Conservation (phyloP, 179 eudicot genomes). For the Camellia oleifera region DNA sequence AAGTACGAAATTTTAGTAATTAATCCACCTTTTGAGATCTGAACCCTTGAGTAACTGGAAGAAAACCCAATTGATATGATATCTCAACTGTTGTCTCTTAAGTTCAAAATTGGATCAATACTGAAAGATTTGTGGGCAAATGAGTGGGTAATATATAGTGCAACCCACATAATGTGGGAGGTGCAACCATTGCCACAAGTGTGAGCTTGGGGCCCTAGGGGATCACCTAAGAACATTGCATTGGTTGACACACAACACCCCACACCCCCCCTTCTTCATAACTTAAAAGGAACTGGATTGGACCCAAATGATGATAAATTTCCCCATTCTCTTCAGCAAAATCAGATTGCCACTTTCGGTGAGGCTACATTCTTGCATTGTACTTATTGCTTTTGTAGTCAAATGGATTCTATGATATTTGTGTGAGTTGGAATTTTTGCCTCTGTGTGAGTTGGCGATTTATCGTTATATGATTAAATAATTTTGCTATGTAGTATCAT, state of each 20-base stretch:
- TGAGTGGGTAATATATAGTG: neutral
- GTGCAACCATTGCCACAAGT: conserved; percentile 6
- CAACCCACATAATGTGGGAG: conserved; percentile 1
- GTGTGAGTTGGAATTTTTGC: too few species aligned
- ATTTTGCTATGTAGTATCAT: too few species aligned
- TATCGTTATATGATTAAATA: too few species aligned
- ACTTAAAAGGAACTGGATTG: neutral
- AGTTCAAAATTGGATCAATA: neutral
- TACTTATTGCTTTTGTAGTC: too few species aligned
- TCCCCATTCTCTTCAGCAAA: neutral
- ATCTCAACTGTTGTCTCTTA: conserved; percentile 7
- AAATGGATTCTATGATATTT: too few species aligned
- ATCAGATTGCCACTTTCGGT: neutral
- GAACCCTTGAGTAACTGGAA: neutral
- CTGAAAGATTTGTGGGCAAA: conserved; percentile 11
- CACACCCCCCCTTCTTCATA: neutral
- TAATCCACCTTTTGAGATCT: neutral
- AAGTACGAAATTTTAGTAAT: neutral
- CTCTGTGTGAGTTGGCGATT: too few species aligned
- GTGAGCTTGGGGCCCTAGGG: neutral
- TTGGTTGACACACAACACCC: conserved; percentile 10
- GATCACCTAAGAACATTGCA: conserved; percentile 6
- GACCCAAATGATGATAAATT: neutral
- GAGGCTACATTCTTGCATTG: neutral
- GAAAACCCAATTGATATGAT: neutral